Evolutionary conservation across 345 rosid species (phyloP).

Genomic region (Raphanus raphanistrum): DNA sequence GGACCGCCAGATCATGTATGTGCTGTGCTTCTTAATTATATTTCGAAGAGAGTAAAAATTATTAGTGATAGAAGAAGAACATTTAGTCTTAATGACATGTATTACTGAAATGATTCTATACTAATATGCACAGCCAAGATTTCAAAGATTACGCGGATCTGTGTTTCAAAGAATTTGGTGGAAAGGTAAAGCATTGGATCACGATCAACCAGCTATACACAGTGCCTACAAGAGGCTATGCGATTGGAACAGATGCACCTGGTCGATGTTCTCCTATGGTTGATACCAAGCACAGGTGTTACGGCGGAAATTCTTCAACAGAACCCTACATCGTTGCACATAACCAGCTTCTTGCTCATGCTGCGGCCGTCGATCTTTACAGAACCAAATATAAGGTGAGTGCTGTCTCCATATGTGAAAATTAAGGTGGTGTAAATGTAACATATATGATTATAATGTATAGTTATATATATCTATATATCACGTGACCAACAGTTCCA

Average conservation of each 20-base stretch:
- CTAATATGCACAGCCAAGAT: not conserved
- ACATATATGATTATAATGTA: not conserved
- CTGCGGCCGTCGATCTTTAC: slow-evolving; percentile 14
- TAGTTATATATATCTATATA: not conserved
- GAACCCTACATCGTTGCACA: slow-evolving; percentile 35
- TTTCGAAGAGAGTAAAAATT: too few species aligned
- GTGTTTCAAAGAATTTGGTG: not conserved
- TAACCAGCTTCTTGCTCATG: slow-evolving; percentile 37
- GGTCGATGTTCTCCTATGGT: too few species aligned
- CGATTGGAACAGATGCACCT: too few species aligned
- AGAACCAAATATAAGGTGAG: slow-evolving; percentile 28
- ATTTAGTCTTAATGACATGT: not conserved
- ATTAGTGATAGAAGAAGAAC: not conserved
- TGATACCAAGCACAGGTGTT: slow-evolving; percentile 3
- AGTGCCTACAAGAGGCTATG: too few species aligned
- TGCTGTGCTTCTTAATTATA: not conserved
- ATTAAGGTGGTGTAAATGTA: not conserved
- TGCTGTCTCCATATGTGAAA: not conserved
- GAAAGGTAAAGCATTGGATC: too few species aligned
- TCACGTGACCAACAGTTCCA: not conserved
- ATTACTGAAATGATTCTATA: not conserved
- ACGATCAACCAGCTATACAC: too few species aligned
- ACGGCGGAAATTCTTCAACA: slow-evolving; percentile 32
- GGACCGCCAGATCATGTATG: not conserved
- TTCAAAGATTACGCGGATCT: not conserved